Evolutionary conservation across 1,139 yeast genomes (phyloP), one percentile per base, ranked within the genome.

Genomic region (Yamadazyma jaroonii): DNA sequence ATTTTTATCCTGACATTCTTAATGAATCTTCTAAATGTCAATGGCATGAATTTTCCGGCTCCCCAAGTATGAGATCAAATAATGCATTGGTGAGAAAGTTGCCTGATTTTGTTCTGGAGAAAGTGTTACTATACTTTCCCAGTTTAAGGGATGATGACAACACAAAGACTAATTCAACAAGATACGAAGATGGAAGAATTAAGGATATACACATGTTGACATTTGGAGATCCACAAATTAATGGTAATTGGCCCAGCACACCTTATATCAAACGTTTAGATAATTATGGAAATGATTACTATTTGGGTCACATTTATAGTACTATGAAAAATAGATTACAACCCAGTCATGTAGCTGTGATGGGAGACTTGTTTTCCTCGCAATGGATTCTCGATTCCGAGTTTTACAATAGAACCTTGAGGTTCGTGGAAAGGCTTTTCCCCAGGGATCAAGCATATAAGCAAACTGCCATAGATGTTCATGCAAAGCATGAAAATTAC

Each of bases 211-310:
- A 77, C 44, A 63, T 84, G 66, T 60, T 89, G 49, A 83, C 95
- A 3, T 83, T 89, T 59, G 98, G 97, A 9, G 98, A 92, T 56
- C 98, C 98, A 0, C 98, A 92, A 61, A 89, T 92, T 58, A 84
- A 90, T 45, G 97, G 97, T 1, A 78, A 81, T 46, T 81, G 87
- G 83, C 74, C 74, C 9, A 65, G 68, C 35, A 84, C 95, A 1
- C 77, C 82, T n/a, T 80, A 82, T 52, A 70, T 87, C 43, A 84
- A 86, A 46, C 61, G 87, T 38, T 64, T 92, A 25, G 98, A 92
- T 54, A 83, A 86, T 38, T 83, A 63, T 52, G 97, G 96, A 1
- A 92, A 90, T 59, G 97, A 92, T 64, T 74, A 79, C 51, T 92
- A 82, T 53, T 64, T 92, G 46, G 95, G 95, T 3, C 97, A 90